Evolutionary conservation across 176 grass and related monocot species (phyloP), one percentile per base, ranked within the genome.

Genomic region (Carex myosuroides): DNA sequence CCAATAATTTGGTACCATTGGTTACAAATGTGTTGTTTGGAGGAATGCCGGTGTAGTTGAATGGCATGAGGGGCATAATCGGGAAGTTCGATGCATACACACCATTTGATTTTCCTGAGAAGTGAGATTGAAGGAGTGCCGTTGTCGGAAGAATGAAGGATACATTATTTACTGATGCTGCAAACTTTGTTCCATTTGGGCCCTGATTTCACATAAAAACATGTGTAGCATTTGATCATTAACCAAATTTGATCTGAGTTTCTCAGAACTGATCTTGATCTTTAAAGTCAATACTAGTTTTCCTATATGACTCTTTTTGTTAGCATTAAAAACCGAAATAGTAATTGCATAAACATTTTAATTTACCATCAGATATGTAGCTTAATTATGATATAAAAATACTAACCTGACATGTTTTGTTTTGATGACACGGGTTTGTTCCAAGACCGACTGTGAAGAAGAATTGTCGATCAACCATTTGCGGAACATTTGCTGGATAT

Each of bases 41-140:
- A 16, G 94, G 62, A 61, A 60, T 63, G 5, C 91, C 90, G 0
- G 94, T 97, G 88, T 94, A 97, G 90, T 97, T 86, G 88, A 97
- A 97, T 80, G 58, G 70, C 53, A 13, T 7, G 14, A 20, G 50
- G 32, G 94, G 91, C 24, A 58, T 58, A 13, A 63, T 4, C 0
- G 94, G 94, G 79, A 97, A 97, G 88, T 97, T 81, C 16, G 89
- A 84, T 0, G 29, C 54, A 79, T 90, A 91, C 10, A 97, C 91
- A 21, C 88, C 85, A 35, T 30, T 67, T 44, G 90, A 91, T 65
- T 73, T 85, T 14, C 90, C 90, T 77, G 70, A 84, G 88, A 92
- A 97, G 89, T 97, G 91, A 22, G 94, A 88, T 83, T 93, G 86
- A 0, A 97, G 94, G 16, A 97, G 94, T 6, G 91, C 90, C 0